Conservation (phyloP, 257 asterid genomes). For the Jacaranda copaia region DNA sequence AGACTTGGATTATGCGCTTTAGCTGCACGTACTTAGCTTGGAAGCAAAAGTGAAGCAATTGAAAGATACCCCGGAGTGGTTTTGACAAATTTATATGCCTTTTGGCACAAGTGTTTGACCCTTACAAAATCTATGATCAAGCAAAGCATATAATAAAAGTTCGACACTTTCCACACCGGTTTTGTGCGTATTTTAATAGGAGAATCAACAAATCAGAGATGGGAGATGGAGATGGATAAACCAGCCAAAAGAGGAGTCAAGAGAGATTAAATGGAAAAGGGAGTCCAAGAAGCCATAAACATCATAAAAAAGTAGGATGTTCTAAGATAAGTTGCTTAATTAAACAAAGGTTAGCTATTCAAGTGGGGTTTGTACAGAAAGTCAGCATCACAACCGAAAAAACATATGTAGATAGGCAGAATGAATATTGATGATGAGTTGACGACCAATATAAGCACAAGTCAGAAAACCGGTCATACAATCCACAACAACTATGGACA, state of each 20-base stretch:
- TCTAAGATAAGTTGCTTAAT: background rate
- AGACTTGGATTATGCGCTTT: background rate
- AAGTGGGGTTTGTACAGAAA: slow-evolving; percentile 12
- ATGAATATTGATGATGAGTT: slow-evolving; percentile 12
- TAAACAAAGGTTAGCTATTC: background rate
- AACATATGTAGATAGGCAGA: background rate
- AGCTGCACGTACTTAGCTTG: slow-evolving; percentile 40
- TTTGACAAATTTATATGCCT: slow-evolving; percentile 37
- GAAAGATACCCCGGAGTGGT: slow-evolving; percentile 38
- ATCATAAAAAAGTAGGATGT: slow-evolving; percentile 3
- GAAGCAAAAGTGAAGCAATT: slow-evolving; percentile 34
- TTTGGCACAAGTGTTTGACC: slow-evolving; percentile 30
- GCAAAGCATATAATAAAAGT: too few relatives aligned
- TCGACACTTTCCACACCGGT: background rate
- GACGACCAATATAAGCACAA: slow-evolving; percentile 29
- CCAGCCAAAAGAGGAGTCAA: slow-evolving; percentile 41
- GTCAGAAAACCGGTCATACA: background rate
- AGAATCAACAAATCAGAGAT: slow-evolving; percentile 35
- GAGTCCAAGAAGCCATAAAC: slow-evolving; percentile 20
- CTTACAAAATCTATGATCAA: background rate
- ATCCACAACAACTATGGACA: slow-evolving; percentile 3
- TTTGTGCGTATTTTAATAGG: slow-evolving; percentile 33
- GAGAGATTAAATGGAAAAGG: background rate
- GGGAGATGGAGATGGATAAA: slow-evolving; percentile 16
- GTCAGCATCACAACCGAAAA: slow-evolving; percentile 21